phyloP scores from a whole-genome alignment of 2,329 filamentous ascomycete species.

The Monilinia fructigena region DNA sequence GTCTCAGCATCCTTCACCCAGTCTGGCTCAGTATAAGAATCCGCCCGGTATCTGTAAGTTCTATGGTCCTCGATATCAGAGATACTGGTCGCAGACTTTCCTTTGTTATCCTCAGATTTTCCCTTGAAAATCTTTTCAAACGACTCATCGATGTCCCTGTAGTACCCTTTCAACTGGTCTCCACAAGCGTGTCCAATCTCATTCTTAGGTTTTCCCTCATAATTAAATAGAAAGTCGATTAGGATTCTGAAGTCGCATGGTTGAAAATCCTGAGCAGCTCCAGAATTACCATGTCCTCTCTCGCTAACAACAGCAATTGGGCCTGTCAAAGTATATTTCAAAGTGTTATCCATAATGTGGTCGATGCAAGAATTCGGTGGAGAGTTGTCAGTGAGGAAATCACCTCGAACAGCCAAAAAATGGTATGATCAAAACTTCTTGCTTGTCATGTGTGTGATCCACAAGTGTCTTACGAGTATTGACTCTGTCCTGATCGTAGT shows the following conservation, averaged over 20 bases:
- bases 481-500: slow-evolving; percentile 3
- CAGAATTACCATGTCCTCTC: background rate
- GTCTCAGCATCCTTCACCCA: accelerated
- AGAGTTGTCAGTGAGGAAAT: background rate
- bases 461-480: slow-evolving; percentile 4
- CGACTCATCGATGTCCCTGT: background rate
- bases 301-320: slow-evolving; percentile 10
- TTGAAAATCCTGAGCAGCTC: slow-evolving; percentile 4
- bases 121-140: background rate
- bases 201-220: background rate
- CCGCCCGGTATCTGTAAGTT: too few species aligned
- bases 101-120: background rate
- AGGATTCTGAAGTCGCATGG: slow-evolving; percentile 1
- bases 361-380: slow-evolving; percentile 1
- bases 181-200: background rate
- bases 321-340: background rate
- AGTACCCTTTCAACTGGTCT: background rate
- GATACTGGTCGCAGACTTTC: background rate
- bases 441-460: slow-evolving; percentile 8
- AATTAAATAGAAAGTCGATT: slow-evolving; percentile 8
- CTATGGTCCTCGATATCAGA: background rate
- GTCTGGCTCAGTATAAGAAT: background rate
- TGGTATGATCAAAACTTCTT: slow-evolving; percentile 11
- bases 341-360: background rate
- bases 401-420: slow-evolving; percentile 1